Base-by-base conservation (phyloP, 352 stramenopile genomes). In the Peronospora belbahrii region DNA sequence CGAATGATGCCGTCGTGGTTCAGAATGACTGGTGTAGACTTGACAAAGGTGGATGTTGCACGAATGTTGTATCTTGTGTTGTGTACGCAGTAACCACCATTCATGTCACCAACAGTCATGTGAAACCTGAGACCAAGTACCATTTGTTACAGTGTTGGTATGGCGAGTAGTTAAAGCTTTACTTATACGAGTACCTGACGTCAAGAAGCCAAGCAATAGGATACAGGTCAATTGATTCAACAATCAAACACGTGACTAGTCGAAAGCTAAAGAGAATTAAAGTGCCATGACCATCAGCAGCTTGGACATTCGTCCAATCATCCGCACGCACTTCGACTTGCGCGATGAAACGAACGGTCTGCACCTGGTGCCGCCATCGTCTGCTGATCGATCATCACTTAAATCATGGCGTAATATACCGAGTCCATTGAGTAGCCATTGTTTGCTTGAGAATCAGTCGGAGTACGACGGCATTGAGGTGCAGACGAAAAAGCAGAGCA, bases 351-450 rank as follows among this genome's bases (percentile, higher is more conserved):
- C 53, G n/a, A 48, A 38, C 42, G 38, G 51, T 28, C 33, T 85
- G 57, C 78, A 86, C 18, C 59, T 87, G 33, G 58, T 89, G 42
- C 74, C 78, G 15, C 78, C 78, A 31, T 89, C 78, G 23, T 89
- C 78, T 2, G 64, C 71, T 0, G 78, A 89, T 42, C 74, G 75
- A 6, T 89, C 78, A 48, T 69, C 75, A 28, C 69, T 89, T 52
- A 89, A 78, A 53, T 63, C 72, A 9, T 89, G 78, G 74, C 74
- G 71, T 40, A 86, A 86, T 48, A 14, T 86, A 35, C 74, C 75
- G 33, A 80, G 66, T 15, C 74, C 70, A 1, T 24, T 71, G 24
- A 64, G 56, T 6, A 55, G 74, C 24, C 71, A 83, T 42, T 56
- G 70, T 18, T 32, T 83, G 18, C 41, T 85, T 1, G 71, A 76